Percentiles rank a stretch among this genome's conserved stretches.
These are phyloP conservation scores for Pseudopyricularia cyperi DNA, from an alignment of 2,329 filamentous ascomycete genomes.

Conservation along the genomic window DNA sequence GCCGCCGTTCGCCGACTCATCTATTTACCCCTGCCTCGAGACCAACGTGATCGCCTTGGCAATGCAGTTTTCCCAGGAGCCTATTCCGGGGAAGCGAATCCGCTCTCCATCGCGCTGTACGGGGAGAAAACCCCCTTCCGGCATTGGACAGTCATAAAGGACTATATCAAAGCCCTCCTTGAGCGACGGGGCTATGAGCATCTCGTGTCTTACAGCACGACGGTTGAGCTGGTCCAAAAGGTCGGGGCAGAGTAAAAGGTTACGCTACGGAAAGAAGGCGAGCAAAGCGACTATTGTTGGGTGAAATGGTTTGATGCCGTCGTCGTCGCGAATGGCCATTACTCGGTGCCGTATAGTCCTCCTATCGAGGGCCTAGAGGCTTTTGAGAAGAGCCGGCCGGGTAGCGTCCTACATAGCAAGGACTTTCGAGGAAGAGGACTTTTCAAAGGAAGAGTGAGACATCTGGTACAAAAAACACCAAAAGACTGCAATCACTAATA, in stretches of 20 bases:
- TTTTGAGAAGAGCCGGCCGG: conserved; percentile 29
- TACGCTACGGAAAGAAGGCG: conserved; percentile 28
- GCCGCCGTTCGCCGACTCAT: conserved; percentile 41
- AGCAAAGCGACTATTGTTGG: conserved; percentile 44
- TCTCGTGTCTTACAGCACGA: conserved; percentile 41
- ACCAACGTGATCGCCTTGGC: conserved; percentile 47
- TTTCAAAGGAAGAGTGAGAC: conserved; percentile 29
- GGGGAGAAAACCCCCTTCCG: conserved; percentile 47
- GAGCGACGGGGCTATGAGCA: conserved; percentile 38
- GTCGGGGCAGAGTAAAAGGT: conserved; percentile 35
- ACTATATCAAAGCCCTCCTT: conserved; percentile 40
- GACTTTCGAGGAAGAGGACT: conserved; percentile 32
- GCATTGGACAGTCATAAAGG: conserved; percentile 42
- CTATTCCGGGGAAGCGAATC: conserved; percentile 28
- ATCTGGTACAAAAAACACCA: neutral
- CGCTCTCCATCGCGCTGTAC: conserved; percentile 33
- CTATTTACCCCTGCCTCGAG: conserved; percentile 50
- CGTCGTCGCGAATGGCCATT: conserved; percentile 47
- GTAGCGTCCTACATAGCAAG: conserved; percentile 41
- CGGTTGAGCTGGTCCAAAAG: conserved; percentile 45
- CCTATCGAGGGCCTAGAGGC: conserved; percentile 31
- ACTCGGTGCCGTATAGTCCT: conserved; percentile 40
- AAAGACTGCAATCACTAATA: too few relatives aligned
- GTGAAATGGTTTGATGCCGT: conserved; percentile 45
- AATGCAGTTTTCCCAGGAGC: conserved; percentile 47